A percentile compares a stretch with the other conserved stretches of the same genome.
Conservation (phyloP, 1,284 basidiomycete genomes). For the Termitomyces sp. region DNA sequence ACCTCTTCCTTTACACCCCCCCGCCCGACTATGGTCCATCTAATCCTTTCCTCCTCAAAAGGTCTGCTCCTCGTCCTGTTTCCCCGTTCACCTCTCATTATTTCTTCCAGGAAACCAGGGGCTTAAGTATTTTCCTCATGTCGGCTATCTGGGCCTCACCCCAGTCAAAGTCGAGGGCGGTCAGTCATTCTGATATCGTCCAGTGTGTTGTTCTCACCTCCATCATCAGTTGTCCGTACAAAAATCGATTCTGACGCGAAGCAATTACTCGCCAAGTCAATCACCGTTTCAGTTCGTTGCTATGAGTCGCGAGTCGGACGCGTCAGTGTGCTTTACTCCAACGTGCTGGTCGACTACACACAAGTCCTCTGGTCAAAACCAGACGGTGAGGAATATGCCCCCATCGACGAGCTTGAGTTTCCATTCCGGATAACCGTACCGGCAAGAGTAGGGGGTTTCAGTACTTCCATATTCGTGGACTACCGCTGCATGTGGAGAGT, state of each 20-base stretch:
- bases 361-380: constrained; percentile 65
- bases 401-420: constrained; percentile 58
- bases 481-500: constrained; percentile 78
- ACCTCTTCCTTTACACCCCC: constrained; percentile 23
- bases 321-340: constrained; percentile 49
- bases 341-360: constrained; percentile 61
- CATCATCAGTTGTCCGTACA: constrained; percentile 54
- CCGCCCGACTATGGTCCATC: constrained; percentile 50
- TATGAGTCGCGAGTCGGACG: constrained; percentile 69
- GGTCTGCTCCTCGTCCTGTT: constrained; percentile 22
- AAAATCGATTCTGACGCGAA: constrained; percentile 67
- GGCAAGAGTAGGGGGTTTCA: constrained; percentile 56
- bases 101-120: constrained; percentile 51
- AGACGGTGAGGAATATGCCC: constrained; percentile 47
- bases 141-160: constrained; percentile 75
- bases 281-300: constrained; percentile 69
- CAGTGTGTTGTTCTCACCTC: constrained; percentile 8
- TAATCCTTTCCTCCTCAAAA: constrained; percentile 53
- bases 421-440: constrained; percentile 71
- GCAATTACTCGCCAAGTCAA: constrained; percentile 53
- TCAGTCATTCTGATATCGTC: constrained; percentile 30
- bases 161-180: constrained; percentile 74
- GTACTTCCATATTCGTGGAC: constrained; percentile 67
- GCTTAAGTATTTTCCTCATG: constrained; percentile 67
- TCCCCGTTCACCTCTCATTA: constrained; percentile 16